Base-by-base conservation (phyloP, 225 moss, liverwort and hornwort genomes). In the Marchantia paleacea region DNA sequence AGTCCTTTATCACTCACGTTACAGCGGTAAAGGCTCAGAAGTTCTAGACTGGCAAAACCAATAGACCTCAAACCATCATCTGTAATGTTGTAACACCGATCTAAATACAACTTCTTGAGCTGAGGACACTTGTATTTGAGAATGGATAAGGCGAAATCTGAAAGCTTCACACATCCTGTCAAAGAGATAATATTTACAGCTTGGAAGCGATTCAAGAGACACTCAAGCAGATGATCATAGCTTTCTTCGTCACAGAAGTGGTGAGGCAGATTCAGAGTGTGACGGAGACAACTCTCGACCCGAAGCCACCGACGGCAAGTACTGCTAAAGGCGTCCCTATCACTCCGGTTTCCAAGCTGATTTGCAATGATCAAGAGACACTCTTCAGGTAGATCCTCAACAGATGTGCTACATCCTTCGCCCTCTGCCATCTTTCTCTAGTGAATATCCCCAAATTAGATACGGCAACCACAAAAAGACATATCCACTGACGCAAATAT, bases 1-100 rank as follows among this genome's bases (percentile, higher is more conserved):
- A 78, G 78, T 50, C 66, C 78, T 65, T 49, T 25, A 78, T 78
- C 78, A 52, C 64, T 66, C 64, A 78, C 78, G 49, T 78, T 66
- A 63, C 78, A 78, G 16, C 78, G 64, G 63, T 66, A 78, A 64
- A 65, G 78, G 66, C 78, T 78, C 50, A 78, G 50, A 78, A 78
- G n/a, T 67, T 78, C 78, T 24, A 78, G 20, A 28, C 60, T 61
- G 52, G 78, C 25, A 78, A 78, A 66, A 48, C 66, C 66, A 64
- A 78, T 13, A 25, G 50, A 24, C 47, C 78, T 51, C 50, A 78
- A 78, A 19, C 78, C 78, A 78, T 64, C 66, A 25, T 78, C 78
- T 66, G 78, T 78, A 24, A 78, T 78, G 49, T 51, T 78, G 64
- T 65, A 67, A 78, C 78, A 78, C 24, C 78, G 49, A 51, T 78